Conservation (phyloP, 108 stramenopile species). For the Cyclotella atomus region DNA sequence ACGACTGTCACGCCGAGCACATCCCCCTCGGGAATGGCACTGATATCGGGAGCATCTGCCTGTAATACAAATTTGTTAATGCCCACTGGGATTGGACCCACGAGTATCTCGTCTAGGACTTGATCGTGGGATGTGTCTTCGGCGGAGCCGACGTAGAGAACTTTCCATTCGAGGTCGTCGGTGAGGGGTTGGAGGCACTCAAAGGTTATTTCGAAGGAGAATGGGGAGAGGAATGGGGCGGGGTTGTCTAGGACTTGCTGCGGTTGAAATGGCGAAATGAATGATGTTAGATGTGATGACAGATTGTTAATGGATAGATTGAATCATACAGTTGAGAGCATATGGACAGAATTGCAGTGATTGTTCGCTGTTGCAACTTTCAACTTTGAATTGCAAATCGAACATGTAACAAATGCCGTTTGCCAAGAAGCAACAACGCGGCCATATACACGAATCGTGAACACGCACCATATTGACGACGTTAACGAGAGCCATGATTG, state of each 20-base stretch:
- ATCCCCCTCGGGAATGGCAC: slow-evolving; percentile 82
- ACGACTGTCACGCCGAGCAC: slow-evolving; percentile 98
- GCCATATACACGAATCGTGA: neutral
- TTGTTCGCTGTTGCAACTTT: no score
- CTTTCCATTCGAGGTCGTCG: slow-evolving; percentile 96
- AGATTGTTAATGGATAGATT: neutral
- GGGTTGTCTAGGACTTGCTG: slow-evolving; percentile 97
- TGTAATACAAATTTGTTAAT: slow-evolving; percentile 91
- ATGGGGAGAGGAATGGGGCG: slow-evolving; percentile 86
- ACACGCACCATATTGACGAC: neutral
- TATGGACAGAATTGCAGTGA: no score
- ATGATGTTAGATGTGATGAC: neutral
- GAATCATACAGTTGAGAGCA: neutral
- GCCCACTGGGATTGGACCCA: slow-evolving; percentile 97
- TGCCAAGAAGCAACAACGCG: no score
- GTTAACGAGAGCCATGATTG: neutral
- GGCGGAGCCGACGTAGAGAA: slow-evolving; percentile 96
- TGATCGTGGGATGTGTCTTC: slow-evolving; percentile 91
- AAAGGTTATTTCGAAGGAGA: slow-evolving; percentile 99
- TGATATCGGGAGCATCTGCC: slow-evolving; percentile 91
- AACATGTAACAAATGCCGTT: no score
- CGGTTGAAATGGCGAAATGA: slow-evolving; percentile 67
- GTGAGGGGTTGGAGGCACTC: slow-evolving; percentile 89
- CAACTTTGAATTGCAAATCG: no score
- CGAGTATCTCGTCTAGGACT: slow-evolving; percentile 94